Evolutionary conservation across 2,329 filamentous ascomycete genomes (phyloP).

Genomic region (Aciculosporium take): DNA sequence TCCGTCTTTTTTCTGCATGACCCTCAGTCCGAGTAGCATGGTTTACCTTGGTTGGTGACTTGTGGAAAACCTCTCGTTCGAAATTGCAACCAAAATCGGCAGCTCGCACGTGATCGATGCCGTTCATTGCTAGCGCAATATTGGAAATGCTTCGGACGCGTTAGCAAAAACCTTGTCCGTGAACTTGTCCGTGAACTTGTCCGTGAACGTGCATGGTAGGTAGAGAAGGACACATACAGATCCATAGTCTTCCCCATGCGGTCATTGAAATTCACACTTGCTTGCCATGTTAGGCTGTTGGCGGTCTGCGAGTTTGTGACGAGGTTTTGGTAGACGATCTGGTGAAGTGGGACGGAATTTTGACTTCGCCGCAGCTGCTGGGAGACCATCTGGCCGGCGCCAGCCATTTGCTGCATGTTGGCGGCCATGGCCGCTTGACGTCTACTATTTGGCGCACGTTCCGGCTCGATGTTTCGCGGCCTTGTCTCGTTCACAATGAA

Average conservation of each 20-base stretch:
- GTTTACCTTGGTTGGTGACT: constrained; percentile 32
- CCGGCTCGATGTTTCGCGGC: background rate
- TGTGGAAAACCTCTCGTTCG: constrained; percentile 33
- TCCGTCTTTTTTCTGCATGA: too few species aligned
- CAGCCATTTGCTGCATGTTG: constrained; percentile 44
- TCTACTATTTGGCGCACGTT: background rate
- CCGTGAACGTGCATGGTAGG: too few species aligned
- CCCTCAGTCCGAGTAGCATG: background rate
- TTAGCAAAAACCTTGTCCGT: constrained; percentile 4
- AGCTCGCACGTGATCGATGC: constrained; percentile 26
- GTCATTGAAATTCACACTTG: constrained; percentile 22
- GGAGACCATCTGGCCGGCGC: constrained; percentile 30
- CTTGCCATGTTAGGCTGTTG: constrained; percentile 25
- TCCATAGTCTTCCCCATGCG: constrained; percentile 28
- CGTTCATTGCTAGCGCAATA: constrained; percentile 30
- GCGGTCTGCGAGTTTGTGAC: constrained; percentile 18
- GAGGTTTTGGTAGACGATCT: constrained; percentile 27
- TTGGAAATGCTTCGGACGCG: constrained; percentile 32
- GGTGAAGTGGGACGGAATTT: constrained; percentile 18
- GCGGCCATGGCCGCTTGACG: constrained; percentile 40
- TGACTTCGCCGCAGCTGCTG: constrained; percentile 24
- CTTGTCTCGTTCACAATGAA: background rate
- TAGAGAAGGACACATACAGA: constrained; percentile 29
- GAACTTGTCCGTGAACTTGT: background rate
- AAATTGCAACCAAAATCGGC: constrained; percentile 28